Evolutionary conservation across 2,329 filamentous ascomycete genomes (phyloP), one percentile per base, ranked within the genome.

Genomic region (Juglanconis sp.): DNA sequence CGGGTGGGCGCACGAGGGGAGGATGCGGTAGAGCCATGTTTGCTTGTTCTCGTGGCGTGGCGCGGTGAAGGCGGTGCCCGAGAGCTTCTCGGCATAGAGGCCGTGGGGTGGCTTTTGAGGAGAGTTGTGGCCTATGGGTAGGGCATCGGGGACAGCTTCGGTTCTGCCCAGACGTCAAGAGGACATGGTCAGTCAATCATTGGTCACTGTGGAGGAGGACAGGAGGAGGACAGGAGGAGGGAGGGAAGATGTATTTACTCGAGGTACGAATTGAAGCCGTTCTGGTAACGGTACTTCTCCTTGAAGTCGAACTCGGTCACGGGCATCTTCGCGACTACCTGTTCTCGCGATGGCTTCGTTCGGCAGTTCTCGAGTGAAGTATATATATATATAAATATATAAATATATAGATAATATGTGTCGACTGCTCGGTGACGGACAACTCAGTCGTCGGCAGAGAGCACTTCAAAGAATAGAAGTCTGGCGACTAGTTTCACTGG

Each of bases 1-100:
- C 34, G 76, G 75, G 64, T 90, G 86, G 0, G 85, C 78, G 60
- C 85, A 85, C 0, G 87, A 84, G 2, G 88, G 87, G 48, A 87
- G 75, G 64, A 89, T 85, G 15, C 88, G 83, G 70, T 91, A 91
- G 34, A 90, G 80, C 87, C 88, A 91, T 46, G 87, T 81, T 71
- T 90, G 87, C 68, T 85, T 84, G 73, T 89, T 91, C 60, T 88
- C 82, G 70, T 84, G 79, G 34, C 89, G 79, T 0, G 88, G 87
- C 1, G 87, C 86, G 4, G 87, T 90, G 70, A 91, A 91, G 35
- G 88, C 80, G 1, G 87, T 89, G 7, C 88, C 88, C 0, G 87
- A 90, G 48, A 91, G 80, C 77, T 90, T 89, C 76, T 96, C 92
- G 34, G 91, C 86, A 75, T 95, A 95, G 34, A 96, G 85, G 0